Percentiles rank a stretch among this genome's conserved stretches.
These are phyloP conservation scores for Uronychia binucleata DNA, from an alignment of 73 alveolate genomes.

Conservation along the genomic window DNA sequence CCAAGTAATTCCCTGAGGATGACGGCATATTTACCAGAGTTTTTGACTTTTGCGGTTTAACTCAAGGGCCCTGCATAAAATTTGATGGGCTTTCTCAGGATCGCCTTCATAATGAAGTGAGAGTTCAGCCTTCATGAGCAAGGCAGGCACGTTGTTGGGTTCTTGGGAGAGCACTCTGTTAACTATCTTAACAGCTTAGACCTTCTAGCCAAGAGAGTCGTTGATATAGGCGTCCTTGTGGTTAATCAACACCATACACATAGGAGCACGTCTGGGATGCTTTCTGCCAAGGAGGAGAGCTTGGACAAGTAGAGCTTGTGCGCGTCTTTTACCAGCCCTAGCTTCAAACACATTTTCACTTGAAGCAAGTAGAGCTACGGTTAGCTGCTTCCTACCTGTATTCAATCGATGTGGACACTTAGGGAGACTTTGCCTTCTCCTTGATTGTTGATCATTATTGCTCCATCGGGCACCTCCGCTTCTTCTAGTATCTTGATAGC, in stretches of 20 bases:
- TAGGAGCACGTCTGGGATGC: neutral
- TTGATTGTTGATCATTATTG: neutral
- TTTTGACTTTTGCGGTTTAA: neutral
- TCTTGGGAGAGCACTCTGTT: neutral
- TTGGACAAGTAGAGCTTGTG: neutral
- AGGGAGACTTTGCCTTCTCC: neutral
- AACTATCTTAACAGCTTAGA: neutral
- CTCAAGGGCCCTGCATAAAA: neutral
- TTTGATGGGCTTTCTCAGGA: neutral
- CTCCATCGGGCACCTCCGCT: neutral
- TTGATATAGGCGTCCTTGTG: neutral
- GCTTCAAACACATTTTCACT: neutral
- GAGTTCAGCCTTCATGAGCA: neutral
- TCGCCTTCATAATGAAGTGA: neutral
- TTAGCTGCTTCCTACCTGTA: neutral
- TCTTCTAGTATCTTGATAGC: neutral
- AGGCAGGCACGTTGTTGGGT: neutral
- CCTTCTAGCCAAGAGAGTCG: neutral
- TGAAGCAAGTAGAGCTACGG: neutral
- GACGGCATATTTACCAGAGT: neutral
- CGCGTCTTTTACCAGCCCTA: neutral
- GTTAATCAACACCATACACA: neutral
- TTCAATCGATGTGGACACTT: neutral
- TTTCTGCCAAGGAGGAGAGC: neutral
- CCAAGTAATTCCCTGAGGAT: neutral